Evolutionary conservation across 345 rosid species (phyloP), one percentile per base, ranked within the genome.

Genomic region (Lepidium africanum): DNA sequence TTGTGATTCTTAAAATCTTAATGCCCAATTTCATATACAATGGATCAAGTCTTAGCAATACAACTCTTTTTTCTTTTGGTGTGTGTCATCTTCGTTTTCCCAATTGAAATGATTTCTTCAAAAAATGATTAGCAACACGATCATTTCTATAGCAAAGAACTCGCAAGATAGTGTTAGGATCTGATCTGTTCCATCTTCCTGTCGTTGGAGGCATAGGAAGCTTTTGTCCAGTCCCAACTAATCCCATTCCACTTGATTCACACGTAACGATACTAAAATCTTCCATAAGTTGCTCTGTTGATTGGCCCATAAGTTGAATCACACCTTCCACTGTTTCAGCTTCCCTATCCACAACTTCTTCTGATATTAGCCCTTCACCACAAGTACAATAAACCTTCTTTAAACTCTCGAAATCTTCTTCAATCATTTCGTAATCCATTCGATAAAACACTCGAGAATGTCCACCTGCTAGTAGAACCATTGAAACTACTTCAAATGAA

Each of bases 381-480:
- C 90, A 86, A 1, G 88, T 72, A 53, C 85, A 84, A 37, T 87
- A 88, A 3, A 81, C 76, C 50, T 76, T 82, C 77, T 85, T 88
- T 65, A 90, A 71, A 74, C 82, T 83, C 60, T 74, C 84, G 19
- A 90, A 88, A 52, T 90, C 96, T 45, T 93, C 92, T 10, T 80
- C 82, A 2, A 88, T 79, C 59, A 85, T 53, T 25, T 71, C 63
- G 37, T 83, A 81, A 53, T 93, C 96, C 0, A 85, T 55, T 17
- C 81, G 61, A 9, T 76, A 62, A 49, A 90, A 93, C 14, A 84
- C 72, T 21, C 96, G 56, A 0, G 81, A 73, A 27, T 73, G 35
- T 7, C 96, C 97, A 11, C 97, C 94, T 0, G 96, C 96, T 10
- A 93, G 89, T 74, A 93, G 67, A 63, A 87, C 83, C 87, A 77